phyloP scores from a whole-genome alignment of 768 basidiomycete genomes.

The Termitomyces sp. region DNA sequence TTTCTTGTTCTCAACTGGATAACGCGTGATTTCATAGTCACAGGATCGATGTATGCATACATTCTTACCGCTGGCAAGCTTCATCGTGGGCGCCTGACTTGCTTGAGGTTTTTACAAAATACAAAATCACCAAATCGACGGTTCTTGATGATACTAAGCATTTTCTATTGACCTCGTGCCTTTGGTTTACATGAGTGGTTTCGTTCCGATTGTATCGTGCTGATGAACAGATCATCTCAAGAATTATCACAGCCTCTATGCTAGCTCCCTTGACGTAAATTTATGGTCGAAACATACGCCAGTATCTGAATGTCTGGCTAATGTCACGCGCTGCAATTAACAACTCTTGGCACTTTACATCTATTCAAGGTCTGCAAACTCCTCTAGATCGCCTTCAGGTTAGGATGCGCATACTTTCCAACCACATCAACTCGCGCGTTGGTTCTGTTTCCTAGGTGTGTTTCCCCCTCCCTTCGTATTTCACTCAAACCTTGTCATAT shows the following conservation, averaged over 20 bases:
- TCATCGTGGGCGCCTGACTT: slow-evolving; percentile 73
- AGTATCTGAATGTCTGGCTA: background rate
- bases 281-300: slow-evolving; percentile 60
- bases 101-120: slow-evolving; percentile 47
- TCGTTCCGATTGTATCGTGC: background rate
- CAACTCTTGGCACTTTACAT: background rate
- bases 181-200: slow-evolving; percentile 27
- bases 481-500: slow-evolving; percentile 16
- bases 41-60: slow-evolving; percentile 58
- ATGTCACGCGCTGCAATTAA: background rate
- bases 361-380: slow-evolving; percentile 60
- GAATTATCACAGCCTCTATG: slow-evolving; percentile 36
- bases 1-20: background rate
- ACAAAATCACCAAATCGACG: slow-evolving; percentile 47
- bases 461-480: background rate
- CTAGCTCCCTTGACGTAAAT: slow-evolving; percentile 67
- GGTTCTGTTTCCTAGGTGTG: slow-evolving; percentile 63
- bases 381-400: slow-evolving; percentile 54
- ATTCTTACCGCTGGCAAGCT: slow-evolving; percentile 34
- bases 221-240: background rate
- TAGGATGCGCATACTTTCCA: slow-evolving; percentile 67
- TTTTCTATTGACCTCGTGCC: slow-evolving; percentile 56
- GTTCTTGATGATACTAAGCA: slow-evolving; percentile 54
- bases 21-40: background rate
- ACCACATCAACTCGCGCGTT: slow-evolving; percentile 46